These are phyloP conservation scores for Euphorbia corollata DNA, from an alignment of 441 rosid species.

Conservation along the genomic window DNA sequence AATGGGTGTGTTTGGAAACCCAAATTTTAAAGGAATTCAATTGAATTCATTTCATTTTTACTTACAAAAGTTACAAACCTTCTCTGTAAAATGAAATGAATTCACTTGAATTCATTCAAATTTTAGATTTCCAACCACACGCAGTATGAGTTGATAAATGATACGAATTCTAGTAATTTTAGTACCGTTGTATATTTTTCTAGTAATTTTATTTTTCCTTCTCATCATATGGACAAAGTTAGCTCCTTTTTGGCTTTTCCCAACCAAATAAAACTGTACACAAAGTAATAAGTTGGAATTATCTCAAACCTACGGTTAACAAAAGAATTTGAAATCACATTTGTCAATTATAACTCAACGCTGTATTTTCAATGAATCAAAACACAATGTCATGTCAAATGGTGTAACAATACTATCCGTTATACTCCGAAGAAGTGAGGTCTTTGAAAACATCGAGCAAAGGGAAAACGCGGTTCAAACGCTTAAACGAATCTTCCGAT, in stretches of 20 bases:
- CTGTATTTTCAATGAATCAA: neutral
- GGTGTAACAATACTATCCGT: conserved; percentile 17
- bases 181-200: neutral
- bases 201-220: neutral
- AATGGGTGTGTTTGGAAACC: no score
- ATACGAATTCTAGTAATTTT: neutral
- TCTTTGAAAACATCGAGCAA: conserved; percentile 53
- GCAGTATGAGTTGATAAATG: neutral
- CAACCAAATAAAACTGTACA: neutral
- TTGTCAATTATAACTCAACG: neutral
- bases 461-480: conserved; percentile 56
- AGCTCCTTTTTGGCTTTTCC: neutral
- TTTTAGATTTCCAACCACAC: no score
- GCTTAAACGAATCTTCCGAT: conserved; percentile 42
- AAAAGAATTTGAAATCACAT: neutral
- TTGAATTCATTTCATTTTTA: no score
- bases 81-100: no score
- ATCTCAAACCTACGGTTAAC: neutral
- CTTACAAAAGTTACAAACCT: no score
- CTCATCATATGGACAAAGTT: neutral
- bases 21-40: no score
- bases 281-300: neutral
- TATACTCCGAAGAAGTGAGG: conserved; percentile 26
- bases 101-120: no score
- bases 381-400: neutral